phyloP scores from a whole-genome alignment of 768 basidiomycete genomes.

The Suillus spraguei region DNA sequence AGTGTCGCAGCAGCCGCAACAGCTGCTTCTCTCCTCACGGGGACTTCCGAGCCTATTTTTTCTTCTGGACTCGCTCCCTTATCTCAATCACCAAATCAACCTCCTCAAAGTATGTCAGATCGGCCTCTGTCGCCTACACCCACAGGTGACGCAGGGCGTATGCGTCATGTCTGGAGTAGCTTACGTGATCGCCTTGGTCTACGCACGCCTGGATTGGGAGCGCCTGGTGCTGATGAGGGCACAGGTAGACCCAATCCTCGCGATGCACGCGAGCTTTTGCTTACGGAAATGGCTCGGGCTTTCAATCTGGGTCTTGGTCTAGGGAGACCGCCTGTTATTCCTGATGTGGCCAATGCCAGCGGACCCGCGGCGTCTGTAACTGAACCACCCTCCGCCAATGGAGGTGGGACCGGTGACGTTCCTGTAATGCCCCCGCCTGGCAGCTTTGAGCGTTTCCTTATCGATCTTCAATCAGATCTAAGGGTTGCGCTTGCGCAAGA shows the following conservation, averaged over 20 bases:
- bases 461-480: constrained; percentile 77
- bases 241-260: constrained; percentile 19
- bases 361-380: constrained; percentile 13
- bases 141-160: constrained; percentile 41
- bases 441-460: constrained; percentile 80
- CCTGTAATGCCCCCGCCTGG: constrained; percentile 50
- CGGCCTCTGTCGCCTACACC: constrained; percentile 46
- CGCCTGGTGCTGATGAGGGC: constrained; percentile 13
- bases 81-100: constrained; percentile 19
- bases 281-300: constrained; percentile 81
- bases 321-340: constrained; percentile 23
- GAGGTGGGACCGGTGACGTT: constrained; percentile 11
- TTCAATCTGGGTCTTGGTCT: constrained; percentile 73
- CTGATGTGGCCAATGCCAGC: constrained; percentile 16
- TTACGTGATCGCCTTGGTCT: constrained; percentile 70
- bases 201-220: constrained; percentile 32
- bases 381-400: not conserved
- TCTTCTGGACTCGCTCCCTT: constrained; percentile 54
- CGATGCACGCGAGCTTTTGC: constrained; percentile 70
- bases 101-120: constrained; percentile 24
- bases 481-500: constrained; percentile 58
- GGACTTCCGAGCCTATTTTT: constrained; percentile 66
- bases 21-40: constrained; percentile 80
- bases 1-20: constrained; percentile 94
- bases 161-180: constrained; percentile 68